Percentiles rank a stretch among this genome's conserved stretches.
Conservation (phyloP, 192 early-diverging fungal species). For the Borealophlyctis nickersoniae region DNA sequence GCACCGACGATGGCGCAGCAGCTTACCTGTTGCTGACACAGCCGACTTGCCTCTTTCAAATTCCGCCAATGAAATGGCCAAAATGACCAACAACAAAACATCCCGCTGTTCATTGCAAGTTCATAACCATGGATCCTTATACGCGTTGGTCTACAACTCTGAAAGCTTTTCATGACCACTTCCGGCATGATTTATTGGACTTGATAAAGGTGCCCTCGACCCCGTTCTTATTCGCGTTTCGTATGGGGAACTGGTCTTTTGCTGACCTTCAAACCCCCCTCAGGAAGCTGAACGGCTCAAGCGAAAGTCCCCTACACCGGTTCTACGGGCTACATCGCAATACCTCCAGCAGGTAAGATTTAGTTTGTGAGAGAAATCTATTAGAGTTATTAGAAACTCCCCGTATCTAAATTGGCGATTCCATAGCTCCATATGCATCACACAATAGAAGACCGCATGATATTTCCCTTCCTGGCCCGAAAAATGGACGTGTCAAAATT, state of each 20-base stretch:
- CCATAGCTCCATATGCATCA: background rate
- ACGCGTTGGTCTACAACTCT: background rate
- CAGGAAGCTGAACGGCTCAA: background rate
- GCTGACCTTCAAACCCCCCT: background rate
- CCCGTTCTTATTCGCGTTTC: too few relatives aligned
- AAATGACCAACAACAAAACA: too few relatives aligned
- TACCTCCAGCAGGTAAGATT: background rate
- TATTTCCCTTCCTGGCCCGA: background rate
- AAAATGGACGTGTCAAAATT: background rate
- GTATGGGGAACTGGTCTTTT: background rate
- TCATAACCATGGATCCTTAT: background rate
- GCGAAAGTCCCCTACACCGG: background rate
- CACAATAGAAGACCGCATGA: background rate
- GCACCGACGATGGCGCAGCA: too few relatives aligned
- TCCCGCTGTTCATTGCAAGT: too few relatives aligned
- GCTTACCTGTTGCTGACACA: too few relatives aligned
- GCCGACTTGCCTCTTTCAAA: too few relatives aligned
- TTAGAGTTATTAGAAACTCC: too few relatives aligned
- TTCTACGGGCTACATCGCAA: background rate
- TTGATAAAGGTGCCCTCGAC: background rate
- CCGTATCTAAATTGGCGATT: too few relatives aligned
- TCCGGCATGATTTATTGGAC: background rate
- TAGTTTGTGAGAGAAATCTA: too few relatives aligned
- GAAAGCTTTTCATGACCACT: background rate
- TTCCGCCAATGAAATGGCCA: too few relatives aligned